Conservation (phyloP, 805 yeast genomes). For the Monosporozyma yasuniensis region DNA sequence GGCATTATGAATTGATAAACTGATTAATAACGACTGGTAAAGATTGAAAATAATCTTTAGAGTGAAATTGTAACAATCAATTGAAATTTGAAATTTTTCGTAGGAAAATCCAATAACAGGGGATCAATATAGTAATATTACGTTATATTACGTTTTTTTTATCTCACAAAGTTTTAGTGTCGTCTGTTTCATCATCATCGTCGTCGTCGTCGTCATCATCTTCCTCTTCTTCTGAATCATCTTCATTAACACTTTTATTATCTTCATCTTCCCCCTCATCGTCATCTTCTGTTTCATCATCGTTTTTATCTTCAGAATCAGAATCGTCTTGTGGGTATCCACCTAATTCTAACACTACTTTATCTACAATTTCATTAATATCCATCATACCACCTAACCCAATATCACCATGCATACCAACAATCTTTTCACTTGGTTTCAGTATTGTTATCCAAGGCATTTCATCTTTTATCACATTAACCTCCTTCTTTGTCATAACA, state of each 20-base stretch:
- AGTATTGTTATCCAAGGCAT: constrained; percentile 95
- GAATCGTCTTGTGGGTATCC: constrained; percentile 50
- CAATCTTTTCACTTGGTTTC: constrained; percentile 89
- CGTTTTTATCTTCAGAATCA: constrained; percentile 39
- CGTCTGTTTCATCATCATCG: constrained; percentile 30
- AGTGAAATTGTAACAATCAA: too few relatives aligned
- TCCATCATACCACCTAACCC: constrained; percentile 99
- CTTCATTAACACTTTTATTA: constrained; percentile 21
- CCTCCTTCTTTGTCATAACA: constrained; percentile 76
- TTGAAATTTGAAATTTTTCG: too few relatives aligned
- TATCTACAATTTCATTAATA: constrained; percentile 87
- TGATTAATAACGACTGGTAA: not conserved
- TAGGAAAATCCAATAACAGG: not conserved
- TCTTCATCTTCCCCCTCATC: constrained; percentile 29
- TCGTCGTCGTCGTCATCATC: constrained; percentile 35
- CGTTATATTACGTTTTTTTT: not conserved
- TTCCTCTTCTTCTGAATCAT: constrained; percentile 38
- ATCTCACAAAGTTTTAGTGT: constrained; percentile 8
- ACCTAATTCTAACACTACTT: constrained; percentile 63
- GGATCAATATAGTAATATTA: not conserved
- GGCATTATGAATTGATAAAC: not conserved
- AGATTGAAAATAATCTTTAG: too few relatives aligned
- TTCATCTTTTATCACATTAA: constrained; percentile 68
- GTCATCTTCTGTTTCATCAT: constrained; percentile 35
- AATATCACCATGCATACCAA: constrained; percentile 88